Percentiles rank a stretch among this genome's conserved stretches.
Evolutionary conservation across 2,329 filamentous ascomycete species (phyloP).

Genomic region (Metarhizium humberi): DNA sequence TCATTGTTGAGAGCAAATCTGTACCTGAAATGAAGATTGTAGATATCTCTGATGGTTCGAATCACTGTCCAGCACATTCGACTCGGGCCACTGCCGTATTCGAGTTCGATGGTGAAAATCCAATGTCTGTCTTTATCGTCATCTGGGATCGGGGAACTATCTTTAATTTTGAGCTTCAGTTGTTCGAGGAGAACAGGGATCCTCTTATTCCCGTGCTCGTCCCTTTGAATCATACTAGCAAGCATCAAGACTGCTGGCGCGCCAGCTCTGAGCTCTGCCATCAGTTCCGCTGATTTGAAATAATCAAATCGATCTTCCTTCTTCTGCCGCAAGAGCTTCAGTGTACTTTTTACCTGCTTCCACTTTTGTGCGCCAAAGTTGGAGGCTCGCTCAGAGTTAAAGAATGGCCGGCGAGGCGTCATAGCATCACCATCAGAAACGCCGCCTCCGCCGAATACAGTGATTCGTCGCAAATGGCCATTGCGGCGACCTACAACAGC

Average conservation of each 20-base stretch:
- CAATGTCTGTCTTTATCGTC: conserved; percentile 62
- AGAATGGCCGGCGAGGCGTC: conserved; percentile 45
- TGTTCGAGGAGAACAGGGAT: conserved; percentile 95
- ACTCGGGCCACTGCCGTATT: conserved; percentile 91
- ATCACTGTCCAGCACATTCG: conserved; percentile 95
- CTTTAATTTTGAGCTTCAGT: conserved; percentile 76
- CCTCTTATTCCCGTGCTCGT: conserved; percentile 89
- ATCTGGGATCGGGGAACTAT: conserved; percentile 62
- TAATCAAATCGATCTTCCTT: conserved; percentile 88
- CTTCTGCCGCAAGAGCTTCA: conserved; percentile 70
- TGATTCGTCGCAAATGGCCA: conserved; percentile 57
- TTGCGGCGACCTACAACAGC: conserved; percentile 39
- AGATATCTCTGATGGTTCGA: conserved; percentile 78
- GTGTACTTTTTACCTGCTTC: conserved; percentile 83
- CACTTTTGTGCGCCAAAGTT: conserved; percentile 77
- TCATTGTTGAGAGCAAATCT: conserved; percentile 79
- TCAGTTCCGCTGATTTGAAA: conserved; percentile 88
- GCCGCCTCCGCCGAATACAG: conserved; percentile 56
- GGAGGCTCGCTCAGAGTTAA: conserved; percentile 57
- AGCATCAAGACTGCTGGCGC: conserved; percentile 89
- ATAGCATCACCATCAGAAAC: conserved; percentile 54
- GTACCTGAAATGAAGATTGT: conserved; percentile 89
- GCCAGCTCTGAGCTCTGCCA: conserved; percentile 88
- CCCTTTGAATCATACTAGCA: conserved; percentile 94
- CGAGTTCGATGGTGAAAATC: conserved; percentile 83